phyloP scores from a whole-genome alignment of 2,329 filamentous ascomycete genomes.

The Ustulina deusta region DNA sequence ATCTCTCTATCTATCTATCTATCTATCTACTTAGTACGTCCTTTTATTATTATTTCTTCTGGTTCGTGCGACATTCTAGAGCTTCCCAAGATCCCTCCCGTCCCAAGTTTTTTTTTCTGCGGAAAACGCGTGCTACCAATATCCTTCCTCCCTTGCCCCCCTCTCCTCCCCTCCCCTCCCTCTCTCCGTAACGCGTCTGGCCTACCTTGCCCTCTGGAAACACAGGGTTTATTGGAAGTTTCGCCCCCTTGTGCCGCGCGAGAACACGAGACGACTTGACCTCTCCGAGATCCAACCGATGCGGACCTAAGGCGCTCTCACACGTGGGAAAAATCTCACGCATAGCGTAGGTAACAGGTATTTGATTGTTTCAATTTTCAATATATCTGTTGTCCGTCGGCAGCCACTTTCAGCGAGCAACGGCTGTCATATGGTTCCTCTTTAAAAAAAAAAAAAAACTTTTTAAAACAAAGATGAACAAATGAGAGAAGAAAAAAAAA shows the following conservation, averaged over 20 bases:
- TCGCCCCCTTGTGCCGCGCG: constrained; percentile 23
- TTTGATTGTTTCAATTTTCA: constrained; percentile 35
- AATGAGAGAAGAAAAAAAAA: not conserved
- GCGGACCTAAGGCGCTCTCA: constrained; percentile 1
- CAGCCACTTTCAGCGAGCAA: constrained; percentile 26
- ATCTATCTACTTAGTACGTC: no score
- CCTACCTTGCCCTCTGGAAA: constrained; percentile 8
- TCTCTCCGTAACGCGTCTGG: constrained; percentile 17
- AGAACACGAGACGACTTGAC: constrained; percentile 22
- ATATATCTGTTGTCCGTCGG: constrained; percentile 32
- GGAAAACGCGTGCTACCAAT: constrained; percentile 28
- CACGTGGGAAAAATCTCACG: constrained; percentile 27
- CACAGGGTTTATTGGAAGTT: constrained; percentile 26
- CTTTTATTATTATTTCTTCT: not conserved
- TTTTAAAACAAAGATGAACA: no score
- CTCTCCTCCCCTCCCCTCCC: no score
- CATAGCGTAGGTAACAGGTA: constrained; percentile 2
- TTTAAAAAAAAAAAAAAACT: not conserved
- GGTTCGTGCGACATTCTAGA: constrained; percentile 1
- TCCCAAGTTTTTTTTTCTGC: not conserved
- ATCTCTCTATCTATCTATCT: no score
- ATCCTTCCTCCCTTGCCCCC: no score
- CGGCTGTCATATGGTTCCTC: constrained; percentile 24
- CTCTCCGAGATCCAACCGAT: not conserved
- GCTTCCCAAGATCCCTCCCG: not conserved